phyloP scores from a whole-genome alignment of 2,329 filamentous ascomycete species.

The Fusarium piperis region DNA sequence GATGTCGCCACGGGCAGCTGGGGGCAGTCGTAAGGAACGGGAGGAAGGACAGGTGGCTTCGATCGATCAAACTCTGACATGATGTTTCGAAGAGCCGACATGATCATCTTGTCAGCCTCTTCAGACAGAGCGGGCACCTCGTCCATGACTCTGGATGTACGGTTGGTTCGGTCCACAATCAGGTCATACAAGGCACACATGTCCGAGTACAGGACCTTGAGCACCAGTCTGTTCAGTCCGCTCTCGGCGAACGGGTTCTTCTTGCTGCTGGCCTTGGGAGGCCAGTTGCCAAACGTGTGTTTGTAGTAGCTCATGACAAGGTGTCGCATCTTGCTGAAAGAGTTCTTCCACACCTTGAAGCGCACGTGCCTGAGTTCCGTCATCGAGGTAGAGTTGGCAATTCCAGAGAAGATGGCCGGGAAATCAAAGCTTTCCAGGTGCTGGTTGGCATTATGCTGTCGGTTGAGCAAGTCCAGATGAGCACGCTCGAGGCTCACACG shows the following conservation, averaged over 20 bases:
- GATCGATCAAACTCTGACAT: constrained; percentile 90
- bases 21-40: constrained; percentile 90
- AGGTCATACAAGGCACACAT: constrained; percentile 89
- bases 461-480: constrained; percentile 79
- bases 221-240: constrained; percentile 84
- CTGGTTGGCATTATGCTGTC: constrained; percentile 74
- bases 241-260: constrained; percentile 90
- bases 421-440: constrained; percentile 92
- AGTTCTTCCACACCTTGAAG: constrained; percentile 84
- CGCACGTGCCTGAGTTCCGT: constrained; percentile 80
- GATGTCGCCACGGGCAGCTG: constrained; percentile 75
- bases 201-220: constrained; percentile 85
- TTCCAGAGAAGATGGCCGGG: constrained; percentile 86
- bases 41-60: constrained; percentile 87
- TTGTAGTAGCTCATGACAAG: constrained; percentile 77
- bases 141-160: constrained; percentile 83
- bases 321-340: constrained; percentile 78
- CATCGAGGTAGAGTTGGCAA: constrained; percentile 81
- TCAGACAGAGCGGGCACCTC: constrained; percentile 66
- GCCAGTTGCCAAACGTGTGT: constrained; percentile 74
- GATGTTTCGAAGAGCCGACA: constrained; percentile 79
- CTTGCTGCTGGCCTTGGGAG: constrained; percentile 89
- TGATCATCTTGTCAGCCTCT: constrained; percentile 67
- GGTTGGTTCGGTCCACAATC: constrained; percentile 78
- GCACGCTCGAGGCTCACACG: constrained; percentile 84